These are phyloP conservation scores for Ramalina peruviana DNA, from an alignment of 495 filamentous ascomycete genomes.

Conservation along the genomic window DNA sequence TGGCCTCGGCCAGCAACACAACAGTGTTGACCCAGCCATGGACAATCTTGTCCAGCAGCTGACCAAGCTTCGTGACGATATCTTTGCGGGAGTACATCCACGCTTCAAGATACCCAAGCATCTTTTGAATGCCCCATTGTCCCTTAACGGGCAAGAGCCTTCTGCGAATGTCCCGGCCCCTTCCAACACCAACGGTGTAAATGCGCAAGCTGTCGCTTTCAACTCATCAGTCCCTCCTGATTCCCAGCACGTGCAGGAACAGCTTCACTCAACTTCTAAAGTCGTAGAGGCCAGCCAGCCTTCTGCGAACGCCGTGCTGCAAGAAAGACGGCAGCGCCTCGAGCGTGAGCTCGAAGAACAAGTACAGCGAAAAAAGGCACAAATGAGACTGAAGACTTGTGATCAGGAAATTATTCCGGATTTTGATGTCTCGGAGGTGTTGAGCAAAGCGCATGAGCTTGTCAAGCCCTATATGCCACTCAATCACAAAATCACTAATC, in stretches of 20 bases:
- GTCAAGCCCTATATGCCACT: slow-evolving; percentile 49
- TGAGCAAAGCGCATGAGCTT: slow-evolving; percentile 56
- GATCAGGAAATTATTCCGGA: slow-evolving; percentile 47
- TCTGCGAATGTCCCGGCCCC: background rate
- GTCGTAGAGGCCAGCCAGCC: background rate
- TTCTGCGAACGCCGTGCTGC: slow-evolving; percentile 22
- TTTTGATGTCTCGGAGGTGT: slow-evolving; percentile 61
- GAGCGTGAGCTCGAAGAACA: slow-evolving; percentile 67
- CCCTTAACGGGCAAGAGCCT: background rate
- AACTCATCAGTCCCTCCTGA: background rate
- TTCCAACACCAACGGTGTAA: background rate
- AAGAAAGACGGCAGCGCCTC: slow-evolving; percentile 63
- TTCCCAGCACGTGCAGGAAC: background rate
- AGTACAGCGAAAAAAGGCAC: slow-evolving; percentile 48
- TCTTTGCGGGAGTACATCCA: slow-evolving; percentile 23
- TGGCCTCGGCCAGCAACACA: slow-evolving; percentile 2
- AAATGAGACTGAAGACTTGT: slow-evolving; percentile 38
- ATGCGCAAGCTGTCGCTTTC: slow-evolving; percentile 1
- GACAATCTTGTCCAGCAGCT: slow-evolving; percentile 39
- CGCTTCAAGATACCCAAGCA: slow-evolving; percentile 4
- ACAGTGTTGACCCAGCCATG: background rate
- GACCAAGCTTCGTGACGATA: slow-evolving; percentile 57
- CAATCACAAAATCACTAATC: slow-evolving; percentile 36
- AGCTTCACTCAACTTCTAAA: background rate
- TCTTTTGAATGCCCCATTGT: background rate